phyloP scores from a whole-genome alignment of 331 rosid genomes.

The Quercus phellos region DNA sequence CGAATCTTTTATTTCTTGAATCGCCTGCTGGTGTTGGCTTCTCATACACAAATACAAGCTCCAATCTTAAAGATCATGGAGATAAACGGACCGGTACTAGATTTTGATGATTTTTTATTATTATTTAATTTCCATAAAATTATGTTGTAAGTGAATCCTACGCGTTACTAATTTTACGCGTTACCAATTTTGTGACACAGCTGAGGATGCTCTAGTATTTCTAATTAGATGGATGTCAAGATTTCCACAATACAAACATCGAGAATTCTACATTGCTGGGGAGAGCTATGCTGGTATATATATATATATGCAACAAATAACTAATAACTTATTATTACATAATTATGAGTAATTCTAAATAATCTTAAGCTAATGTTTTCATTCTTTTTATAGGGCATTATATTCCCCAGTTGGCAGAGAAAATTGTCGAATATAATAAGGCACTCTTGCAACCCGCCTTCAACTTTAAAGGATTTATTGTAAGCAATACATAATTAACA shows the following conservation, averaged over 20 bases:
- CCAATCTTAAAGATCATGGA: conserved; percentile 62
- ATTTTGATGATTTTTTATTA: neutral
- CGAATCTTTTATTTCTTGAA: conserved; percentile 76
- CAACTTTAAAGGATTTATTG: conserved; percentile 69
- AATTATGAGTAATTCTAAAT: neutral
- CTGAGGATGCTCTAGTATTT: conserved; percentile 70
- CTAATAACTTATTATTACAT: neutral
- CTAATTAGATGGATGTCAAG: conserved; percentile 64
- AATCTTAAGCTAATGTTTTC: conserved; percentile 7
- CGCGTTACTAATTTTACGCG: conserved; percentile 2
- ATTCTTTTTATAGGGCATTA: conserved; percentile 54
- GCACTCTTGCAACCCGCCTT: conserved; percentile 42
- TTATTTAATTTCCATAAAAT: conserved; percentile 6
- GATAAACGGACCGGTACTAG: conserved; percentile 67
- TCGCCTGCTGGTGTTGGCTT: conserved; percentile 94
- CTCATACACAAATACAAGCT: conserved; percentile 76
- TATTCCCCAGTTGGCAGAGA: conserved; percentile 77
- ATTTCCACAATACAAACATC: conserved; percentile 66
- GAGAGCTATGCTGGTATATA: conserved; percentile 83
- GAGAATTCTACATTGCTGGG: conserved; percentile 78
- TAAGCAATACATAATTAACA: conserved; percentile 21
- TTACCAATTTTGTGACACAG: conserved; percentile 34
- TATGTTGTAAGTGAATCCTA: neutral
- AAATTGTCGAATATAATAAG: conserved; percentile 55
- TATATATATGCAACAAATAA: neutral